These are phyloP conservation scores for Beauveria sp. DNA, from an alignment of 2,329 filamentous ascomycete genomes.

Conservation along the genomic window DNA sequence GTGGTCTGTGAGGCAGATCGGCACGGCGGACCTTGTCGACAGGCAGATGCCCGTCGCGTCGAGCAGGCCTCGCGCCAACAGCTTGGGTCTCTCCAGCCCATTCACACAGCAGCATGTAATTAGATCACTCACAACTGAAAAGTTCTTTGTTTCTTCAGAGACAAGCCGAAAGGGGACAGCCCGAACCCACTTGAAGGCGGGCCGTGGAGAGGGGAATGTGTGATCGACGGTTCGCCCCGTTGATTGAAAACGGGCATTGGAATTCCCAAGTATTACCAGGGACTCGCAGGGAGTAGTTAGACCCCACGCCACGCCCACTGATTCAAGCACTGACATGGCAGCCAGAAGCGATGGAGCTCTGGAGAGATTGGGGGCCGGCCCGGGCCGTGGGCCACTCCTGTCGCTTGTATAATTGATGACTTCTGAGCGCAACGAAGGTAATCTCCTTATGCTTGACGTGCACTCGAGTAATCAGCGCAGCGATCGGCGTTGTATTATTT, in stretches of 20 bases:
- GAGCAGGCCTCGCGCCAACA: slow-evolving; percentile 2
- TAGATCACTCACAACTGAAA: neutral
- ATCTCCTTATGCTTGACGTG: neutral
- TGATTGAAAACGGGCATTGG: neutral
- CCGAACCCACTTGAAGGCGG: neutral
- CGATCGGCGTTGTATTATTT: neutral
- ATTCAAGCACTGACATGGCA: neutral
- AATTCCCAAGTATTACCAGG: too few species aligned
- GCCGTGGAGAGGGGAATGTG: neutral
- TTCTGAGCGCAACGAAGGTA: neutral
- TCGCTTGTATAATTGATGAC: neutral
- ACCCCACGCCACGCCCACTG: neutral
- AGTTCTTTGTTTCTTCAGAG: neutral
- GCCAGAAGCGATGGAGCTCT: slow-evolving; percentile 1
- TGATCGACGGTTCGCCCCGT: neutral
- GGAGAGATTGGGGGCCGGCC: slow-evolving; percentile 2
- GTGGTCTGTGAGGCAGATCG: neutral
- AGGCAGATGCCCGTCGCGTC: neutral
- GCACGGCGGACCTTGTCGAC: neutral
- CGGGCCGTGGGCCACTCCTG: neutral
- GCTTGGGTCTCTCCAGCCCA: slow-evolving; percentile 2
- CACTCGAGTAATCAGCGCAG: neutral
- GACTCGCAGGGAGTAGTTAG: neutral
- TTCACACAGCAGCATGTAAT: neutral
- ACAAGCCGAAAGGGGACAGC: neutral